Conservation (phyloP, 2,329 filamentous ascomycete genomes). For the Ilyonectria sp. region DNA sequence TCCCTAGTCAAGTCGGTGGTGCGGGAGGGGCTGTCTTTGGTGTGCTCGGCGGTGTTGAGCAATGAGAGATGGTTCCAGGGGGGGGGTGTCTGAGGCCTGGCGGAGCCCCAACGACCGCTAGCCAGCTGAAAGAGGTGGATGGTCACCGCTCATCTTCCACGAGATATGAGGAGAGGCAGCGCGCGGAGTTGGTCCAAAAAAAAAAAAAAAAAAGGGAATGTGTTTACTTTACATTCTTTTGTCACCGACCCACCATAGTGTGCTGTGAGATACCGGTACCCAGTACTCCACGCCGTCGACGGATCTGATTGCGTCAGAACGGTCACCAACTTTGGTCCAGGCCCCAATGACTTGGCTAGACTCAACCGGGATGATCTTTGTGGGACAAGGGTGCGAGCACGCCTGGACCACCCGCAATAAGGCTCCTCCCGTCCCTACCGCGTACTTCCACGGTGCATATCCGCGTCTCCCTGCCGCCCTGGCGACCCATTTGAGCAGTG, state of each 20-base stretch:
- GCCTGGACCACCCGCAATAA: slow-evolving; percentile 49
- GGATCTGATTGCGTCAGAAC: slow-evolving; percentile 23
- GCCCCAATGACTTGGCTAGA: slow-evolving; percentile 22
- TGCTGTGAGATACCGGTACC: slow-evolving; percentile 8
- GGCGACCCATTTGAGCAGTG: slow-evolving; percentile 16
- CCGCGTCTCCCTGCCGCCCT: slow-evolving; percentile 23
- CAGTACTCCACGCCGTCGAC: slow-evolving; percentile 6
- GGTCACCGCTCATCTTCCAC: slow-evolving; percentile 39
- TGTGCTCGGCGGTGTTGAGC: slow-evolving; percentile 37
- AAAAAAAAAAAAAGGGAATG: slow-evolving; percentile 15
- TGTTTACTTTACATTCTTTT: slow-evolving; percentile 16
- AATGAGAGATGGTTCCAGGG: slow-evolving; percentile 40
- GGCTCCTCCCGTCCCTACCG: slow-evolving; percentile 55
- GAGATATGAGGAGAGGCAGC: slow-evolving; percentile 23
- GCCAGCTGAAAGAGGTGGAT: slow-evolving; percentile 40
- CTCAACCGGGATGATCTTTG: slow-evolving; percentile 21
- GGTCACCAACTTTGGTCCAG: slow-evolving; percentile 26
- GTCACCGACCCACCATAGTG: slow-evolving; percentile 9
- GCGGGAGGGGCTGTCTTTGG: slow-evolving; percentile 48
- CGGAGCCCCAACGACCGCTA: slow-evolving; percentile 38
- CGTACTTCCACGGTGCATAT: slow-evolving; percentile 39
- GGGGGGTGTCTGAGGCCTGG: slow-evolving; percentile 36
- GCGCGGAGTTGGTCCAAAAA: slow-evolving; percentile 9
- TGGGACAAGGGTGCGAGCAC: slow-evolving; percentile 36
- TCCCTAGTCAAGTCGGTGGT: slow-evolving; percentile 44